A percentile compares a stretch with the other conserved stretches of the same genome.
These are phyloP conservation scores for Fraxinus anomala DNA, from an alignment of 257 asterid species.

Conservation along the genomic window DNA sequence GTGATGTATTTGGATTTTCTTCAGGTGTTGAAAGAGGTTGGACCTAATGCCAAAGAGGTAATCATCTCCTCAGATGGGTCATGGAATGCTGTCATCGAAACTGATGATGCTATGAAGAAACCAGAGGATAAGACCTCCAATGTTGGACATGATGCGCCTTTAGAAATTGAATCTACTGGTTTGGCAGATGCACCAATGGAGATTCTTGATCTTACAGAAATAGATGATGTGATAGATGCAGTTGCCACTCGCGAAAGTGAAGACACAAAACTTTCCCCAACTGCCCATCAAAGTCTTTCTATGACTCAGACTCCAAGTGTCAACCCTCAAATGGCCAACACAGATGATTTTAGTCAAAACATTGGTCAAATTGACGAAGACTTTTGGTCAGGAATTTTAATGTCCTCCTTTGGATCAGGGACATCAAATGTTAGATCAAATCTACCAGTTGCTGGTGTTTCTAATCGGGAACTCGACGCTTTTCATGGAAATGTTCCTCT, in stretches of 20 bases:
- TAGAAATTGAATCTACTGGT: slow-evolving; percentile 34
- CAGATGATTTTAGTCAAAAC: slow-evolving; percentile 36
- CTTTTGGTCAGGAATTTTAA: slow-evolving; percentile 56
- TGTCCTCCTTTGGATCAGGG: slow-evolving; percentile 43
- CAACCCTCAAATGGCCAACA: slow-evolving; percentile 17
- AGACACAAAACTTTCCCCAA: slow-evolving; percentile 42
- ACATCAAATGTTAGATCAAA: slow-evolving; percentile 32
- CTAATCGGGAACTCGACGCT: slow-evolving; percentile 33
- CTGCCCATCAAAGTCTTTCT: slow-evolving; percentile 26
- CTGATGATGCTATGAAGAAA: slow-evolving; percentile 44
- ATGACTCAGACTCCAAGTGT: slow-evolving; percentile 21
- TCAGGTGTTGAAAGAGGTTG: slow-evolving; percentile 77
- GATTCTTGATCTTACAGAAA: slow-evolving; percentile 63
- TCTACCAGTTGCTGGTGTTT: slow-evolving; percentile 31
- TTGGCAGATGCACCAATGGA: slow-evolving; percentile 30
- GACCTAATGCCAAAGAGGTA: slow-evolving; percentile 53
- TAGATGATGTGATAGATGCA: slow-evolving; percentile 46
- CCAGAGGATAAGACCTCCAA: slow-evolving; percentile 38
- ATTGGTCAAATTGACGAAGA: slow-evolving; percentile 28
- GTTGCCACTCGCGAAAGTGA: slow-evolving; percentile 31
- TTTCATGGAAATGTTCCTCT: slow-evolving; percentile 32
- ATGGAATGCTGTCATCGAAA: slow-evolving; percentile 60
- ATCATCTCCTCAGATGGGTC: slow-evolving; percentile 77
- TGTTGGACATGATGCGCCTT: slow-evolving; percentile 32
- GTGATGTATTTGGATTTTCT: slow-evolving; percentile 25